phyloP scores from a whole-genome alignment of 345 rosid genomes.

The Hibiscus syriacus region DNA sequence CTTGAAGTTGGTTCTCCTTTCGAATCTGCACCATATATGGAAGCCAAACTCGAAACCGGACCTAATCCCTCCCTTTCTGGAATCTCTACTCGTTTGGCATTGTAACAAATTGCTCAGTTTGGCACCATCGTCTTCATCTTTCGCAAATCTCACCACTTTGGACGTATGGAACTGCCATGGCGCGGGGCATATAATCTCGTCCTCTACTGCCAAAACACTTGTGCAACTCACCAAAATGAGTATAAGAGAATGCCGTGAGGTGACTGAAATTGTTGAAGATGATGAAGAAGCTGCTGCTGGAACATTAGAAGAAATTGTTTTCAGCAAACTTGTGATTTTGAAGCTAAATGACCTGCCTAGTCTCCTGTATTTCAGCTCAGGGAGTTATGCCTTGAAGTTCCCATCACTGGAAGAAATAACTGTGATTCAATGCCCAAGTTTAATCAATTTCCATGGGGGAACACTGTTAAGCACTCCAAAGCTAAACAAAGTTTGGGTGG shows the following conservation, averaged over 20 bases:
- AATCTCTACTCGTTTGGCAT: not conserved
- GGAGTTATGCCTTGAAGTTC: conserved; percentile 7
- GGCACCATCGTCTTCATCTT: conserved; percentile 9
- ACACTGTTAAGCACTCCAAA: conserved; percentile 15
- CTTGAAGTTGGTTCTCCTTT: conserved; percentile 6
- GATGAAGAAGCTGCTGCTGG: too few species aligned
- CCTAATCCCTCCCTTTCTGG: not conserved
- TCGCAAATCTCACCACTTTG: conserved; percentile 1
- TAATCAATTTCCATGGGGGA: not conserved
- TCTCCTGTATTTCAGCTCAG: conserved; percentile 1
- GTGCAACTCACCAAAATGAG: conserved; percentile 11
- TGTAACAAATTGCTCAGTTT: not conserved
- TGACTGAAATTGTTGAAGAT: conserved; percentile 4
- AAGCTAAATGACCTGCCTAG: too few species aligned
- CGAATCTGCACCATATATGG: not conserved
- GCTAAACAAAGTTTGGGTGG: conserved; percentile 9
- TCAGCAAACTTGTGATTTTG: too few species aligned
- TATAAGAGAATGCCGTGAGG: not conserved
- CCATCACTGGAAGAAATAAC: conserved; percentile 10
- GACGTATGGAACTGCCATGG: conserved; percentile 9
- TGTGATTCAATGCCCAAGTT: not conserved
- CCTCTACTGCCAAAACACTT: conserved; percentile 12
- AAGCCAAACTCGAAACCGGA: not conserved
- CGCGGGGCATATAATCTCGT: not conserved
- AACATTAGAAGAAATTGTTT: too few species aligned